Percentiles rank a stretch among this genome's conserved stretches.
Conservation (phyloP, 805 yeast species). For the Wickerhamomyces xylosicus region DNA sequence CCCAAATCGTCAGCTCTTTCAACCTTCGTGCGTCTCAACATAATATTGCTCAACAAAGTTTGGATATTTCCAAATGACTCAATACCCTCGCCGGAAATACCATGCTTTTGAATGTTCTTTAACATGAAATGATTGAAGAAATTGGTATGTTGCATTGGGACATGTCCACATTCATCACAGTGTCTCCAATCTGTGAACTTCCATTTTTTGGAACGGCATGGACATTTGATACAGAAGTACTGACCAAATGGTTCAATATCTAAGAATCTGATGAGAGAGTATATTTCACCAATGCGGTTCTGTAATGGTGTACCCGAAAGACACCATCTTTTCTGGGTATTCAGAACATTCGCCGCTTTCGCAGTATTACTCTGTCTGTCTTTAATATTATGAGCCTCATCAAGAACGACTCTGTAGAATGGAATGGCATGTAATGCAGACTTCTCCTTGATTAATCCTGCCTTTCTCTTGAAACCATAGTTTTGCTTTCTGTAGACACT, state of each 20-base stretch:
- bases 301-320: conserved; percentile 94
- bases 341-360: conserved; percentile 71
- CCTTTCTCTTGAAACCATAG: conserved; percentile 73
- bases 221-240: conserved; percentile 91
- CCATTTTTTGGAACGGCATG: conserved; percentile 80
- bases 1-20: conserved; percentile 98
- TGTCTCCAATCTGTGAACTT: conserved; percentile 69
- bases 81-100: conserved; percentile 73
- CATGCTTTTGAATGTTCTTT: conserved; percentile 84
- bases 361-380: conserved; percentile 93
- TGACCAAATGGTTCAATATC: conserved; percentile 77
- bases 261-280: conserved; percentile 80
- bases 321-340: conserved; percentile 78
- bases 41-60: conserved; percentile 60
- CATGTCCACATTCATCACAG: conserved; percentile 82
- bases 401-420: conserved; percentile 81
- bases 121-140: conserved; percentile 93
- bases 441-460: conserved; percentile 59
- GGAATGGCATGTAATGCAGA: conserved; percentile 64
- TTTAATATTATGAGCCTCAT: conserved; percentile 96
- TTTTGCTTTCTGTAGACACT: conserved; percentile 74
- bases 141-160: conserved; percentile 91
- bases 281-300: conserved; percentile 92
- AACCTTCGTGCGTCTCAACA: conserved; percentile 90
- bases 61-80: conserved; percentile 73